Evolutionary conservation across 202 grass and related monocot genomes (phyloP), one percentile per base, ranked within the genome.

Genomic region (Carex arenaria): DNA sequence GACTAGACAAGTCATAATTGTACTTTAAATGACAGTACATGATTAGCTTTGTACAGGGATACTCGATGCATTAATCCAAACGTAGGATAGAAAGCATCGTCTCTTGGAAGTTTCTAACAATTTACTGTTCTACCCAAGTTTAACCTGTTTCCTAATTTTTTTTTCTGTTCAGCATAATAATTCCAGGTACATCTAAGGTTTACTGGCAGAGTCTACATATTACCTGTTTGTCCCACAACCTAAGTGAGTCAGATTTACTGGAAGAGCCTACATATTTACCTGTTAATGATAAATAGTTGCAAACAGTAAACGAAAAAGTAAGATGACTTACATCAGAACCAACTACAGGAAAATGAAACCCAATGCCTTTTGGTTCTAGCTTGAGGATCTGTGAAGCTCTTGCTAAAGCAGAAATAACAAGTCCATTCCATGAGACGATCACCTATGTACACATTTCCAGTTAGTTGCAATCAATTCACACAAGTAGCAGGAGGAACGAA

Each of bases 371-470:
- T 22, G 34, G 83, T 61, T 84, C 73, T 22, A 85, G 83, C 84
- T 91, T 92, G 52, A 95, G 84, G 85, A 95, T 91, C 78, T 87
- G 89, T 75, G 95, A 98, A 83, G 95, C 95, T 87, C 93, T 93
- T 84, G 91, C 91, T 55, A 98, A 98, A 64, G 89, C 90, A 72
- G 95, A 98, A 82, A 98, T 84, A 34, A 79, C 91, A 81, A 98
- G 87, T 70, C 95, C 95, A 65, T 98, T 98, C 93, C 95, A 98
- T 70, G 95, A 98, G 80, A 98, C 91, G 63, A 98, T 98, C 81
- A 98, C 95, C 95, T 98, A 85, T 78, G 22, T 86, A 85, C 15
- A 55, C 52, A 77, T 77, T 77, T 57, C 7, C 26, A 10, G 51
- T 77, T 32, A 63, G 56, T 61, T 7, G 1, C 11, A 64, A 32